Evolutionary conservation across 208 protist genomes (phyloP).

Genomic region (Trypanosoma avium): DNA sequence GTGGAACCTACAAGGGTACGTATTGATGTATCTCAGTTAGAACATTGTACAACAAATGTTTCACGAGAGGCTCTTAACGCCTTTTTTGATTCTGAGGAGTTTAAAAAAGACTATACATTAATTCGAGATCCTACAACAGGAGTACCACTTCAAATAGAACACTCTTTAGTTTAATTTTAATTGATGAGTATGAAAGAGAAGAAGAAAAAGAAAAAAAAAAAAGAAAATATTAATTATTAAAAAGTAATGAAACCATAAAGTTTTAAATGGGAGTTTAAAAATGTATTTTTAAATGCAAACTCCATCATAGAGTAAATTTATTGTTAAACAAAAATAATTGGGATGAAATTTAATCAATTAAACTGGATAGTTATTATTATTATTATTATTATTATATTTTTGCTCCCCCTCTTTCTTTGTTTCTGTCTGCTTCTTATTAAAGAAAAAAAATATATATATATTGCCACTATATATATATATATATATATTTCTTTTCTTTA

Average conservation of each 20-base stretch:
- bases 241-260: too few relatives aligned
- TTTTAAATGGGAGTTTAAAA: too few relatives aligned
- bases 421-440: not conserved
- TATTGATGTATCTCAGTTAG: conserved; percentile 77
- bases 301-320: too few relatives aligned
- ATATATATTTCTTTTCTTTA: too few relatives aligned
- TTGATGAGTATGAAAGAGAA: not conserved
- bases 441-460: too few relatives aligned
- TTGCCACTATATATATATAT: too few relatives aligned
- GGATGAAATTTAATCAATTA: too few relatives aligned
- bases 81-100: conserved; percentile 83
- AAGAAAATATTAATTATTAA: not conserved
- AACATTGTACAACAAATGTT: conserved; percentile 76
- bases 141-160: conserved; percentile 76
- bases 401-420: not conserved
- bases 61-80: conserved; percentile 77
- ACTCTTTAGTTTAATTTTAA: conserved; percentile 45
- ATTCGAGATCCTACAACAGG: conserved; percentile 79
- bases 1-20: conserved; percentile 77
- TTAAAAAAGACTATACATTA: conserved; percentile 76
- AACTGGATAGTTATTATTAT: too few relatives aligned
- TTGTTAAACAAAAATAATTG: too few relatives aligned
- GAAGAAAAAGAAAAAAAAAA: not conserved
- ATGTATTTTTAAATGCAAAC: too few relatives aligned
- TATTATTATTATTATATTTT: too few relatives aligned